Conservation (phyloP, 768 basidiomycete species). For the Boletus reticulatus region DNA sequence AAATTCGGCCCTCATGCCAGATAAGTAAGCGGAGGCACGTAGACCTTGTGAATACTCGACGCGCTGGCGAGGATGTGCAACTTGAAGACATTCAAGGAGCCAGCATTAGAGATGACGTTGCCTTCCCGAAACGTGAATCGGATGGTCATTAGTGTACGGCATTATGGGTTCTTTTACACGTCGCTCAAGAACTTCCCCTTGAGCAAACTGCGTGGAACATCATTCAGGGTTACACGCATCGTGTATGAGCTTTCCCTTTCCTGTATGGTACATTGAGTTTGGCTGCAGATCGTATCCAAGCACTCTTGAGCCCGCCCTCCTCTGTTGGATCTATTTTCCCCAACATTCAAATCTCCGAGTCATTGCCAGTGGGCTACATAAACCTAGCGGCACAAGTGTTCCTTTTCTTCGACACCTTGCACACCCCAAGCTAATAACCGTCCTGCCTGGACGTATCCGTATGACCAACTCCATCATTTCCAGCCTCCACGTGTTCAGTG, state of each 20-base stretch:
- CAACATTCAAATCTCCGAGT: background rate
- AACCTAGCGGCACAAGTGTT: background rate
- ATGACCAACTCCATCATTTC: too few species aligned
- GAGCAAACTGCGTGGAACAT: constrained; percentile 3
- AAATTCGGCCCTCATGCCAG: too few species aligned
- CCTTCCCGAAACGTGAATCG: background rate
- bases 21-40: too few species aligned
- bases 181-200: background rate
- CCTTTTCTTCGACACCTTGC: constrained; percentile 10
- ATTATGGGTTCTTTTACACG: background rate
- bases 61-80: too few species aligned
- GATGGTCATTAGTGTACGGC: constrained; percentile 8
- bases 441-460: too few species aligned
- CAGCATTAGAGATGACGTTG: too few species aligned
- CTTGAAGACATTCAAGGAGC: too few species aligned
- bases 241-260: constrained; percentile 5
- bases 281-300: background rate
- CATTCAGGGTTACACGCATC: constrained; percentile 8
- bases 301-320: background rate
- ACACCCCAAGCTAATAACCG: background rate
- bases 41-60: too few species aligned
- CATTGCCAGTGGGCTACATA: background rate
- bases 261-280: background rate
- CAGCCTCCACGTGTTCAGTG: too few species aligned
- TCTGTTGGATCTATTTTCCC: constrained; percentile 4